Evolutionary conservation across 73 alveolate genomes (phyloP).

Genomic region (Uronychia setigera): DNA sequence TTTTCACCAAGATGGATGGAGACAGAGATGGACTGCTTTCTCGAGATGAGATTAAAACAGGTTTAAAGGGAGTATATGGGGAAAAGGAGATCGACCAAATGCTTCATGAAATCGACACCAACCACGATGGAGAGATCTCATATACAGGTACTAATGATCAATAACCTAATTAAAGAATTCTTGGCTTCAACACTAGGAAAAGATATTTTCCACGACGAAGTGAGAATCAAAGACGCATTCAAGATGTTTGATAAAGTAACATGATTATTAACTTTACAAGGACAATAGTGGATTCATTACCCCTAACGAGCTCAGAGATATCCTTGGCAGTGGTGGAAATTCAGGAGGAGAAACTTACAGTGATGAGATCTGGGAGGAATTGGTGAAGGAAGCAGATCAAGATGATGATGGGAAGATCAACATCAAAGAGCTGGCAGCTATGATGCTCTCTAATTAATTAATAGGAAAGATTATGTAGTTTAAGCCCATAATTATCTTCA

Average conservation of each 20-base stretch:
- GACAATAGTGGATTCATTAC: background rate
- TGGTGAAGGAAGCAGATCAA: background rate
- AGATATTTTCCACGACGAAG: background rate
- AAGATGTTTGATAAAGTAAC: background rate
- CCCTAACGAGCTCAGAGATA: background rate
- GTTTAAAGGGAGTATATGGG: too few relatives aligned
- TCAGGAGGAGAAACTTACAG: background rate
- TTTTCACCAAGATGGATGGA: too few relatives aligned
- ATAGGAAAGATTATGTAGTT: too few relatives aligned
- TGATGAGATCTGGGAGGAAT: background rate
- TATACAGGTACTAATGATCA: too few relatives aligned
- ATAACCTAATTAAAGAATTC: too few relatives aligned
- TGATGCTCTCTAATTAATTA: too few relatives aligned
- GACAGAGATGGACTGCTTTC: too few relatives aligned
- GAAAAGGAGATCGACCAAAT: background rate
- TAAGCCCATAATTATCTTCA: too few relatives aligned
- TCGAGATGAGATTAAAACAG: too few relatives aligned
- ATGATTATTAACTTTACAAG: background rate
- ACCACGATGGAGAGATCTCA: background rate
- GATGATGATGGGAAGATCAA: background rate
- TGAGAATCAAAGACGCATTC: background rate
- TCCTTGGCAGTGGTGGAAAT: background rate
- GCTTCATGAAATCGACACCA: background rate
- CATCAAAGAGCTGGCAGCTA: background rate
- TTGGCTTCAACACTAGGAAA: background rate